A percentile compares a stretch with the other conserved stretches of the same genome.
These are phyloP conservation scores for Mortierella sp. DNA, from an alignment of 371 early-diverging fungal genomes.

Conservation along the genomic window DNA sequence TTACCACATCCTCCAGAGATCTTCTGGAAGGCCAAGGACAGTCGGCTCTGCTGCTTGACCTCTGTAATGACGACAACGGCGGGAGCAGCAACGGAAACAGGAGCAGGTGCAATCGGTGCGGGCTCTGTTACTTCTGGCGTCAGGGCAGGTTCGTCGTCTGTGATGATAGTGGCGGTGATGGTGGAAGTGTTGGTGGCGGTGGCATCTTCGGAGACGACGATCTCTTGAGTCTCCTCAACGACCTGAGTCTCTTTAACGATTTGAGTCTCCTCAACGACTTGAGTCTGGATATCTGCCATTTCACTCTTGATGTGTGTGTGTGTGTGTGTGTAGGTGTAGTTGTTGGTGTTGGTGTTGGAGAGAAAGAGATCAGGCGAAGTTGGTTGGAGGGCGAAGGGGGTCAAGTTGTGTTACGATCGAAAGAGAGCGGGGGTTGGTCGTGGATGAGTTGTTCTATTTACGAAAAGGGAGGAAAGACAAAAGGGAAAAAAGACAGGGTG, in stretches of 20 bases:
- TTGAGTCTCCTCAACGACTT: not conserved
- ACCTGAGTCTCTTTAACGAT: not conserved
- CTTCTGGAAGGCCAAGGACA: not conserved
- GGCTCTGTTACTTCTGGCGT: slow-evolving; percentile 7
- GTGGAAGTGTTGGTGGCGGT: not conserved
- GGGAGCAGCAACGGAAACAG: not conserved
- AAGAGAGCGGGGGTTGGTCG: not conserved
- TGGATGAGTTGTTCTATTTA: not conserved
- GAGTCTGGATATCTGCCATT: slow-evolving; percentile 1
- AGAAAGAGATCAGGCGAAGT: not conserved
- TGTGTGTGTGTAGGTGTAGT: not conserved
- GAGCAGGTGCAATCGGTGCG: not conserved
- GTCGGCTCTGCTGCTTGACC: slow-evolving; percentile 6
- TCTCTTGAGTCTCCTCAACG: slow-evolving; percentile 3
- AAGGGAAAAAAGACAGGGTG: not conserved
- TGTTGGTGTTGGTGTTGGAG: not conserved
- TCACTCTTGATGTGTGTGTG: not conserved
- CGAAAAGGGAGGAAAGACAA: not conserved
- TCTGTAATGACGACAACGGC: not conserved
- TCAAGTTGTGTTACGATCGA: not conserved
- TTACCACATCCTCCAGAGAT: slow-evolving; percentile 13
- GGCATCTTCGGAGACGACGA: not conserved
- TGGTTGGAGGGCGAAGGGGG: not conserved
- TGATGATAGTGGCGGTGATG: not conserved
- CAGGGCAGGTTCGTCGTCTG: not conserved